Evolutionary conservation across 495 filamentous ascomycete genomes (phyloP).

Genomic region (Articulospora tetracladia): DNA sequence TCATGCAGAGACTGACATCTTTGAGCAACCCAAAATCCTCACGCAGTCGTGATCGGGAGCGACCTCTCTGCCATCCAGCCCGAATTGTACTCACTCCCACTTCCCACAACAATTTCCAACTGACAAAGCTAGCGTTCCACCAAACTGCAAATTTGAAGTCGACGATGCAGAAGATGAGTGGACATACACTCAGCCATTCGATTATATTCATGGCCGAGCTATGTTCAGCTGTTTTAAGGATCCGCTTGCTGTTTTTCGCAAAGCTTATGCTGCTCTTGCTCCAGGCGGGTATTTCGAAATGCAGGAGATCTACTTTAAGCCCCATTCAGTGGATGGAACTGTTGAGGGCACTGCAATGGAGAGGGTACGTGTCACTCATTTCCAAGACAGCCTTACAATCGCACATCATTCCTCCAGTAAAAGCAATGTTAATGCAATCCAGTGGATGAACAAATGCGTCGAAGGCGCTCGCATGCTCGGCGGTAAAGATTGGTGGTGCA

Average conservation of each 20-base stretch:
- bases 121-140: constrained; percentile 30
- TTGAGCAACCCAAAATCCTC: constrained; percentile 23
- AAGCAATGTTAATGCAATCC: background rate
- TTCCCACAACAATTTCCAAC: constrained; percentile 16
- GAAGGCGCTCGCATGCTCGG: constrained; percentile 23
- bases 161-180: constrained; percentile 49
- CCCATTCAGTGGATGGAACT: constrained; percentile 29
- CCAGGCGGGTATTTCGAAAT: constrained; percentile 14
- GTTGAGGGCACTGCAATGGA: constrained; percentile 28
- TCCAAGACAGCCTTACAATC: no score
- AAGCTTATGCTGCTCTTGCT: constrained; percentile 19
- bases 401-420: background rate
- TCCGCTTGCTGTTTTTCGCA: constrained; percentile 36
- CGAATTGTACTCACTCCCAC: background rate
- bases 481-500: constrained; percentile 10
- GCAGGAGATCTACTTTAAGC: constrained; percentile 37
- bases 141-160: constrained; percentile 45
- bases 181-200: constrained; percentile 40
- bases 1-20: background rate
- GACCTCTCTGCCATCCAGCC: constrained; percentile 53
- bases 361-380: background rate
- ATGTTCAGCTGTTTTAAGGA: constrained; percentile 40
- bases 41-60: constrained; percentile 33
- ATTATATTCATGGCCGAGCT: constrained; percentile 46
- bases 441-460: constrained; percentile 29